Evolutionary conservation across 768 basidiomycete genomes (phyloP), one percentile per base, ranked within the genome.

Genomic region (Amanita molliuscula): DNA sequence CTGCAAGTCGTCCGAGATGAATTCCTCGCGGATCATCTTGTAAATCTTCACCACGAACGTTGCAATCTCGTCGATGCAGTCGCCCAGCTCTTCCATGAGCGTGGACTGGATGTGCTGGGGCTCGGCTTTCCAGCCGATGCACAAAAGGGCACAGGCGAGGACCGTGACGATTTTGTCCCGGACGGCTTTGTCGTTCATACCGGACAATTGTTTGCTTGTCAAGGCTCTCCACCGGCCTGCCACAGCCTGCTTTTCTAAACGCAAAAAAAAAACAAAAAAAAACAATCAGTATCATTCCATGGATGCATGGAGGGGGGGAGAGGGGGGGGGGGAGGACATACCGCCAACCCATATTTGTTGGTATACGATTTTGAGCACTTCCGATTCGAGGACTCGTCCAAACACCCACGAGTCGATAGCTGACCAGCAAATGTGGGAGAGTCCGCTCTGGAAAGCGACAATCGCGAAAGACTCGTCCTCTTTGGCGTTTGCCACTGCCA

Each of bases 201-300:
- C 20, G 33, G 46, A 25, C 7, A 47, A 5, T 25, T 47, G 31
- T 37, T 47, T 47, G 6, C 21, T 18, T 15, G 46, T 47, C 31
- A 47, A n/a, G 10, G 46, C 31, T 26, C 46, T 45, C 44, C 41
- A 42, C 0, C 45, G 31, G 3, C 45, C 45, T 0, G 45, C 45
- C 11, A 46, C 45, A 23, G 45, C 45, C n/a, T 46, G 45, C 8
- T 46, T 31, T 46, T 46, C 44, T 46, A 34, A 46, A 29, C n/a
- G n/a, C n/a, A n/a, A n/a, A n/a, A n/a, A n/a, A n/a, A n/a, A n/a
- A n/a, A n/a, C n/a, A n/a, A n/a, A n/a, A n/a, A n/a, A n/a, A n/a
- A n/a, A n/a, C n/a, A n/a, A n/a, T n/a, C n/a, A n/a, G n/a, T n/a
- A n/a, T n/a, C n/a, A n/a, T n/a, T n/a, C n/a, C n/a, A n/a, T n/a